These are phyloP conservation scores for Ilyonectria robusta DNA, from an alignment of 2,329 filamentous ascomycete genomes.

Conservation along the genomic window DNA sequence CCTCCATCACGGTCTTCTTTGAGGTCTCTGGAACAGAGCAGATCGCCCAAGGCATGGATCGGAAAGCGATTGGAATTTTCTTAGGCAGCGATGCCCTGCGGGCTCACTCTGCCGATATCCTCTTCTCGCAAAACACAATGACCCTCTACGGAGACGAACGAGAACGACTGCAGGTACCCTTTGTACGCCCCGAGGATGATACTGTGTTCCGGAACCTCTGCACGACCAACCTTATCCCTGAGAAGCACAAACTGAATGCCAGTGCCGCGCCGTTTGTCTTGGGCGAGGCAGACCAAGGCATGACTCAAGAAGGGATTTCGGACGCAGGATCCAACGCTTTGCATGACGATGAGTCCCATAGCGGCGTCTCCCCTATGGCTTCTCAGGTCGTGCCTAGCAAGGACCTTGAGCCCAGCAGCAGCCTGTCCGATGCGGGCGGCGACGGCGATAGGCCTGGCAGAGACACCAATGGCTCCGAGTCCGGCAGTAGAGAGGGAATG, in stretches of 20 bases:
- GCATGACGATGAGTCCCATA: slow-evolving; percentile 45
- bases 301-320: slow-evolving; percentile 32
- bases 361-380: slow-evolving; percentile 55
- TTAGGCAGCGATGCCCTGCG: slow-evolving; percentile 91
- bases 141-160: slow-evolving; percentile 88
- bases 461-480: slow-evolving; percentile 41
- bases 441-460: slow-evolving; percentile 58
- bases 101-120: slow-evolving; percentile 87
- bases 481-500: slow-evolving; percentile 45
- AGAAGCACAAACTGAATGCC: slow-evolving; percentile 72
- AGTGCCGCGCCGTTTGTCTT: slow-evolving; percentile 60
- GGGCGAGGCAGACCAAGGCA: slow-evolving; percentile 50
- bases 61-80: slow-evolving; percentile 83
- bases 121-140: slow-evolving; percentile 93
- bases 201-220: slow-evolving; percentile 82
- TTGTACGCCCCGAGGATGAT: slow-evolving; percentile 93
- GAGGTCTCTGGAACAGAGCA: slow-evolving; percentile 75
- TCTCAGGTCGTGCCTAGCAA: slow-evolving; percentile 54
- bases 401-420: slow-evolving; percentile 51
- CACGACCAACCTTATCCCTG: slow-evolving; percentile 70
- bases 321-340: slow-evolving; percentile 35
- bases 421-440: slow-evolving; percentile 59
- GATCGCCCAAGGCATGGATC: slow-evolving; percentile 51
- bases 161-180: slow-evolving; percentile 89
- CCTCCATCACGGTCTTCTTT: slow-evolving; percentile 85